Evolutionary conservation across 2,329 filamentous ascomycete genomes (phyloP).

Genomic region (Colletotrichum eremochloae): DNA sequence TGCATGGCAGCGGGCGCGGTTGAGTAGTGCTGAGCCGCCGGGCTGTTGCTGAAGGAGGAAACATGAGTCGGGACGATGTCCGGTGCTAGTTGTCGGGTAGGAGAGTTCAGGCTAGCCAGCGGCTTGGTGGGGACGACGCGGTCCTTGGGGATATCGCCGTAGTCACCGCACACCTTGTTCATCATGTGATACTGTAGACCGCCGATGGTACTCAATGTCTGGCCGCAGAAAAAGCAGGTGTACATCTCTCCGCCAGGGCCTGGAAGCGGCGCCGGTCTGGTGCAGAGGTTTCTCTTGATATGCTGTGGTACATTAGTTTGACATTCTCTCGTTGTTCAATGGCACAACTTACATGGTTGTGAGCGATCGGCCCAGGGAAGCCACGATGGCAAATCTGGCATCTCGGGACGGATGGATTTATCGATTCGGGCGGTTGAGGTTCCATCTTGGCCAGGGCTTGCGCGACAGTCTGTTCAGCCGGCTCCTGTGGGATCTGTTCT

Average conservation of each 20-base stretch:
- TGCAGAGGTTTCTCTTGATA: slow-evolving; percentile 52
- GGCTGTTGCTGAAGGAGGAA: slow-evolving; percentile 4
- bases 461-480: not conserved
- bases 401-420: slow-evolving; percentile 18
- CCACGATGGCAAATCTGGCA: slow-evolving; percentile 42
- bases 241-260: slow-evolving; percentile 42
- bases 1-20: not conserved
- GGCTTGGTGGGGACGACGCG: not conserved
- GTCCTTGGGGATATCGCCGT: slow-evolving; percentile 43
- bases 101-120: not conserved
- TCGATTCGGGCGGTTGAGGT: slow-evolving; percentile 22
- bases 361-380: slow-evolving; percentile 35
- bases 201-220: slow-evolving; percentile 57
- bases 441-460: not conserved
- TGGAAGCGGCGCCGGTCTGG: slow-evolving; percentile 38
- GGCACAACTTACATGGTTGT: slow-evolving; percentile 34
- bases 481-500: too few relatives aligned
- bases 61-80: not conserved
- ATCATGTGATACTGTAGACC: slow-evolving; percentile 61
- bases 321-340: not conserved
- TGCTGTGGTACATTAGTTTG: slow-evolving; percentile 49
- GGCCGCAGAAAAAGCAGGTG: slow-evolving; percentile 61
- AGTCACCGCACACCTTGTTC: slow-evolving; percentile 62
- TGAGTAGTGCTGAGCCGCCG: not conserved
- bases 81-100: slow-evolving; percentile 8